Evolutionary conservation across 2,329 filamentous ascomycete genomes (phyloP).

Genomic region (Verticillium nonalfalfae): DNA sequence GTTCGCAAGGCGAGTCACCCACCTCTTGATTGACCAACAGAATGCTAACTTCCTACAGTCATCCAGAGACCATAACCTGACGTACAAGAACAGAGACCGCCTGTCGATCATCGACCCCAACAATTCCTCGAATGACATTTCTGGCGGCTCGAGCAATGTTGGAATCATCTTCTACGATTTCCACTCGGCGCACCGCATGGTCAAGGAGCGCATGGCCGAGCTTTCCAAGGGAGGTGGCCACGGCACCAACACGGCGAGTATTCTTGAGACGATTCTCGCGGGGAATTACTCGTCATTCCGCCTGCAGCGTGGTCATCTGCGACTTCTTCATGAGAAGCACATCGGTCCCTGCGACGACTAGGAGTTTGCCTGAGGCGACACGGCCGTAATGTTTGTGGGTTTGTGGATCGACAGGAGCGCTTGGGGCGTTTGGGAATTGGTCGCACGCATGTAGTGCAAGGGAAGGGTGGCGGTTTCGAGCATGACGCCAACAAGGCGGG

Average conservation of each 20-base stretch:
- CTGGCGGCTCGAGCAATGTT: constrained; percentile 74
- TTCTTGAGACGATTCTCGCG: constrained; percentile 66
- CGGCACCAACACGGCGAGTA: constrained; percentile 34
- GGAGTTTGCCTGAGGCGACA: background rate
- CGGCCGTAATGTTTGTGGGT: background rate
- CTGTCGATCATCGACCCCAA: constrained; percentile 93
- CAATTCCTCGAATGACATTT: constrained; percentile 77
- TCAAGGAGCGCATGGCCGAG: constrained; percentile 53
- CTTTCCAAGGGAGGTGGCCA: constrained; percentile 27
- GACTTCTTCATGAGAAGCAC: constrained; percentile 38
- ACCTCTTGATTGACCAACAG: background rate
- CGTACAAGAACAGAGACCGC: constrained; percentile 57
- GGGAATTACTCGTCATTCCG: constrained; percentile 75
- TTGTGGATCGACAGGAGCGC: background rate
- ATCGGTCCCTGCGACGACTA: constrained; percentile 25
- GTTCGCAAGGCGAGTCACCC: constrained; percentile 61
- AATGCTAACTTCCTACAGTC: background rate
- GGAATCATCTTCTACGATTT: constrained; percentile 64
- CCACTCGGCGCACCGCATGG: constrained; percentile 49
- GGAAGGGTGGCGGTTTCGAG: background rate
- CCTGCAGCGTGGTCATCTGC: constrained; percentile 59
- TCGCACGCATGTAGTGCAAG: background rate
- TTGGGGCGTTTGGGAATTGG: constrained; percentile 1
- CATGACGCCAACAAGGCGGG: background rate
- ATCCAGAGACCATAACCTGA: constrained; percentile 20